A percentile compares a stretch with the other conserved stretches of the same genome.
phyloP scores from a whole-genome alignment of 306 rosid genomes.

The Gastrolobium villosum region DNA sequence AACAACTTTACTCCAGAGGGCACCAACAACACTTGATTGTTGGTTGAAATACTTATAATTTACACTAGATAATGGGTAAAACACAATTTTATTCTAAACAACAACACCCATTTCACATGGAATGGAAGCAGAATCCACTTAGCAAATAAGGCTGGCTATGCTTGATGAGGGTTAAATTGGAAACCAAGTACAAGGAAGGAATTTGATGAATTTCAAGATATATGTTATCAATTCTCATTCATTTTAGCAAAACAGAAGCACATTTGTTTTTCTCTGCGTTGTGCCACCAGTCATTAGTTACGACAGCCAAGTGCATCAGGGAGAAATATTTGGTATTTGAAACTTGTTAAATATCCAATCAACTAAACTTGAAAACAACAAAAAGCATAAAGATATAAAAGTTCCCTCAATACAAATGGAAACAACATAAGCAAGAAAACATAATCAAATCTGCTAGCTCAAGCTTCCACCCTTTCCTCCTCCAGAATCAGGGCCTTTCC shows the following conservation, averaged over 20 bases:
- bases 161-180: not conserved
- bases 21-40: no score
- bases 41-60: no score
- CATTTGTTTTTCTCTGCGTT: not conserved
- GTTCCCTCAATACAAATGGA: not conserved
- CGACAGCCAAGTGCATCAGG: not conserved
- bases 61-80: no score
- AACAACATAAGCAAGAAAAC: constrained; percentile 32
- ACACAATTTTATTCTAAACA: no score
- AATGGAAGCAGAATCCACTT: not conserved
- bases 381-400: constrained; percentile 12
- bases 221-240: not conserved
- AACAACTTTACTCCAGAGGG: no score
- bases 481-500: constrained; percentile 47
- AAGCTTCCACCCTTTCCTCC: constrained; percentile 52
- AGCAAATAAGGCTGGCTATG: not conserved
- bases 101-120: not conserved
- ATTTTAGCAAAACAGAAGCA: not conserved
- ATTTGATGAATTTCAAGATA: not conserved
- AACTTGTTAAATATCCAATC: constrained; percentile 35
- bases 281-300: not conserved
- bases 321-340: constrained; percentile 18
- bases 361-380: constrained; percentile 6
- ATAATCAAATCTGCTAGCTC: constrained; percentile 23
- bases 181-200: not conserved